These are phyloP conservation scores for Leccinum olivaceopallidum DNA, from an alignment of 768 basidiomycete genomes.

Conservation along the genomic window DNA sequence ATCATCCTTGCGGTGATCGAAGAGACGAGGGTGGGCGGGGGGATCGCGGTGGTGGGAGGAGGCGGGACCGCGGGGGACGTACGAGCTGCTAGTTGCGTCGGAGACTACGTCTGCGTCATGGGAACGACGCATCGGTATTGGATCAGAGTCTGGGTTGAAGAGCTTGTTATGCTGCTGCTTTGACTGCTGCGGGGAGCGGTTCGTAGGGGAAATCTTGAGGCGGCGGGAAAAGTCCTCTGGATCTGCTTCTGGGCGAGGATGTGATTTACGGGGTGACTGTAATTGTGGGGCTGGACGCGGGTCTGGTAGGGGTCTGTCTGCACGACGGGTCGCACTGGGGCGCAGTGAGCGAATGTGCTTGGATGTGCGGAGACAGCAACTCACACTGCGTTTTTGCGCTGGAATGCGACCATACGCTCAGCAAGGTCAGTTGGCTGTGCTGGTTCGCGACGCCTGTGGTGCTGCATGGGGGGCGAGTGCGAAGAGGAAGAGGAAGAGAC, in stretches of 20 bases:
- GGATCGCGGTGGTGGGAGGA: conserved; percentile 38
- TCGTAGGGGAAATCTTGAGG: conserved; percentile 63
- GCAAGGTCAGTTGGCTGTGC: conserved; percentile 49
- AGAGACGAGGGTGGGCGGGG: conserved; percentile 56
- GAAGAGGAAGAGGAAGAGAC: background rate
- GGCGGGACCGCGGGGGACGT: conserved; percentile 34
- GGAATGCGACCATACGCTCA: conserved; percentile 67
- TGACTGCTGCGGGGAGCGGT: conserved; percentile 38
- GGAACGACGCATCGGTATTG: conserved; percentile 58
- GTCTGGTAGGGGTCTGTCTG: conserved; percentile 41
- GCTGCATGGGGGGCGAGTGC: conserved; percentile 30
- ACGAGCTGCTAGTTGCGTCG: conserved; percentile 55
- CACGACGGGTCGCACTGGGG: conserved; percentile 43
- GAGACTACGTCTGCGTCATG: conserved; percentile 68
- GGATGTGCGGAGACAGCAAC: conserved; percentile 21
- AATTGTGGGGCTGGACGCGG: conserved; percentile 23
- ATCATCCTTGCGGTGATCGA: conserved; percentile 90
- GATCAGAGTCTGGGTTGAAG: conserved; percentile 73
- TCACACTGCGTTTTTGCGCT: conserved; percentile 63
- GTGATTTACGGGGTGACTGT: conserved; percentile 38
- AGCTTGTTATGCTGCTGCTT: conserved; percentile 48
- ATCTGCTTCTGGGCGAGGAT: conserved; percentile 51
- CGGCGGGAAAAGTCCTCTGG: conserved; percentile 72
- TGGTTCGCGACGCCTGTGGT: conserved; percentile 40
- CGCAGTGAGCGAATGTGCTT: conserved; percentile 6